phyloP scores from a whole-genome alignment of 495 filamentous ascomycete genomes.

The Penicillium cataractarum region DNA sequence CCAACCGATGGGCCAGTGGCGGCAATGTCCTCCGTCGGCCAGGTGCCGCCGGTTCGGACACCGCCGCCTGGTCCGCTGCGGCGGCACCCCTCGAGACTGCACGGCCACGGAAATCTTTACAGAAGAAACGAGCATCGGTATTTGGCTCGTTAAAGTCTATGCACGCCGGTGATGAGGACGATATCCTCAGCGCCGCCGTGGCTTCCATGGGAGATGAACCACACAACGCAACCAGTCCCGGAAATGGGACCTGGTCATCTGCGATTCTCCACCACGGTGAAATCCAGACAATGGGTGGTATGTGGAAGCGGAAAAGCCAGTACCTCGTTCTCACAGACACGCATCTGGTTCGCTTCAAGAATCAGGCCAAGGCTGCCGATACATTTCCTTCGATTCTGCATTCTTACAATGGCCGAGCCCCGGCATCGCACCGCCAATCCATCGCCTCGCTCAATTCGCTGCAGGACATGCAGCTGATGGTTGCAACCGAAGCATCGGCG shows the following conservation, averaged over 20 bases:
- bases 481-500: conserved; percentile 49
- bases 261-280: conserved; percentile 70
- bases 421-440: conserved; percentile 53
- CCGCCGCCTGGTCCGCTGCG: conserved; percentile 28
- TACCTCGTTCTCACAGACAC: conserved; percentile 89
- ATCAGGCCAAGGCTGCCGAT: conserved; percentile 69
- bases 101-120: conserved; percentile 48
- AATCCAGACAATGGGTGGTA: conserved; percentile 75
- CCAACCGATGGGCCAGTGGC: conserved; percentile 21
- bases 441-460: conserved; percentile 62
- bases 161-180: conserved; percentile 54
- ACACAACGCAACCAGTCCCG: conserved; percentile 31
- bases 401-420: conserved; percentile 41
- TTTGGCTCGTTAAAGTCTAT: conserved; percentile 62
- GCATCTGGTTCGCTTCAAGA: conserved; percentile 82
- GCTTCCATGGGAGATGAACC: conserved; percentile 37
- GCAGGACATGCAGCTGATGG: conserved; percentile 60
- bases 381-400: conserved; percentile 58
- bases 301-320: conserved; percentile 84
- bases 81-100: conserved; percentile 32
- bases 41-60: conserved; percentile 36
- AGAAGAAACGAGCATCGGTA: conserved; percentile 54
- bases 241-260: conserved; percentile 44
- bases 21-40: conserved; percentile 35
- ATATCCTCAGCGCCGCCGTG: conserved; percentile 42